Evolutionary conservation across 2,329 filamentous ascomycete genomes (phyloP).

Genomic region (Lecanicillium sp.): DNA sequence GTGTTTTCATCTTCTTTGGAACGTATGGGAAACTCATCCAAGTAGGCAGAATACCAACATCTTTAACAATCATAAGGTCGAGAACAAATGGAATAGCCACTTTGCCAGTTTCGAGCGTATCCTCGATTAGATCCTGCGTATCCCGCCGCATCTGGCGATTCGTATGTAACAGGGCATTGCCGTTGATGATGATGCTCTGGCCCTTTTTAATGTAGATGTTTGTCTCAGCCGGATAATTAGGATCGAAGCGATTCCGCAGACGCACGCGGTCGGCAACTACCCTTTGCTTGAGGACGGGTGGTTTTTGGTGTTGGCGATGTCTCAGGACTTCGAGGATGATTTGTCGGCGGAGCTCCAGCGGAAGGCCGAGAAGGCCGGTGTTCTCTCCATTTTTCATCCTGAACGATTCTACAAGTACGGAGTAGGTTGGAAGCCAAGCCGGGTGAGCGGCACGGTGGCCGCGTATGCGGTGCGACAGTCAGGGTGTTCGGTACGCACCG

Average conservation of each 20-base stretch:
- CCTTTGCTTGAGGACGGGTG: neutral
- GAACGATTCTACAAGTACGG: neutral
- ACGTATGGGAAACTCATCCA: slow-evolving; percentile 4
- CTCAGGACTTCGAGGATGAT: slow-evolving; percentile 2
- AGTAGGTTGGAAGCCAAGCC: no score
- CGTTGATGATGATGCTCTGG: neutral
- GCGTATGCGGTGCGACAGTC: no score
- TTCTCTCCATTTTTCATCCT: neutral
- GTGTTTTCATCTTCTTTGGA: slow-evolving; percentile 2
- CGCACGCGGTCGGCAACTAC: neutral
- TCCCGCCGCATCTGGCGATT: slow-evolving; percentile 3
- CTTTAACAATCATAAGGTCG: slow-evolving; percentile 5
- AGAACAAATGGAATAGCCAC: neutral
- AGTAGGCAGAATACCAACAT: slow-evolving; percentile 1
- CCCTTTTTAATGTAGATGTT: slow-evolving; percentile 3
- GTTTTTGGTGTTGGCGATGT: neutral
- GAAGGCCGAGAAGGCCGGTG: slow-evolving; percentile 4
- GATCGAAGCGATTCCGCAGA: slow-evolving; percentile 2
- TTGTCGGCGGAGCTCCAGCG: slow-evolving; percentile 1
- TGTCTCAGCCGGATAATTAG: neutral
- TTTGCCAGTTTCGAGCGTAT: slow-evolving; percentile 2
- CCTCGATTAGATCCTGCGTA: neutral
- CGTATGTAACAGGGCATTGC: slow-evolving; percentile 2
- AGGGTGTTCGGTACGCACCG: no score
- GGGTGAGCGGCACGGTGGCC: no score